Conservation (phyloP, 371 early-diverging fungal genomes). For the Thermomucor indicae-seudaticae region DNA sequence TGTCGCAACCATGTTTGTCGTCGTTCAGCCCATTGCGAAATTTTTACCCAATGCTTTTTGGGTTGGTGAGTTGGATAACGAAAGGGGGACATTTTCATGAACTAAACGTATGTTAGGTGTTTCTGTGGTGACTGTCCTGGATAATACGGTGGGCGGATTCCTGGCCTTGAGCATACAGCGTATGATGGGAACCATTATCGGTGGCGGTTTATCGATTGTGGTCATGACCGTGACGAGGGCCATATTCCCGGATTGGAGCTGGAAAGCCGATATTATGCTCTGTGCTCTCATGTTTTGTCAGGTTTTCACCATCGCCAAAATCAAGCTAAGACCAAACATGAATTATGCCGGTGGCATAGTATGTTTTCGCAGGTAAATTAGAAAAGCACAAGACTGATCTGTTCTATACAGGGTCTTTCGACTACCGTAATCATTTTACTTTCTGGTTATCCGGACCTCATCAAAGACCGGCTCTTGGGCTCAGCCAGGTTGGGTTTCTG, state of each 20-base stretch:
- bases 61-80: slow-evolving; percentile 7
- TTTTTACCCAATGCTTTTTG: slow-evolving; percentile 13
- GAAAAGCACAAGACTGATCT: too few relatives aligned
- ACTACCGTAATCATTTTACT: slow-evolving; percentile 29
- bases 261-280: slow-evolving; percentile 20
- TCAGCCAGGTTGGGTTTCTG: slow-evolving; percentile 23
- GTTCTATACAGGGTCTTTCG: slow-evolving; percentile 17
- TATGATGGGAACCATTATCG: slow-evolving; percentile 29
- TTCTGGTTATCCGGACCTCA: slow-evolving; percentile 28
- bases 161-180: slow-evolving; percentile 28
- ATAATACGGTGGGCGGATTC: slow-evolving; percentile 34
- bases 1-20: slow-evolving; percentile 10
- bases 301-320: slow-evolving; percentile 30
- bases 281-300: slow-evolving; percentile 26
- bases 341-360: slow-evolving; percentile 36
- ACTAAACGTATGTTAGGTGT: slow-evolving; percentile 17
- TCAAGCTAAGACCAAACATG: slow-evolving; percentile 26
- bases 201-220: slow-evolving; percentile 25
- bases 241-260: slow-evolving; percentile 26
- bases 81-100: background rate
- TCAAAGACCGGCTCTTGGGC: slow-evolving; percentile 20
- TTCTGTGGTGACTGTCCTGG: slow-evolving; percentile 30
- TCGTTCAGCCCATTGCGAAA: slow-evolving; percentile 6
- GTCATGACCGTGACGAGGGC: slow-evolving; percentile 27
- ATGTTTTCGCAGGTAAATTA: too few relatives aligned